Conservation (phyloP, 2,329 filamentous ascomycete species). For the Dactylellina parvicollis region DNA sequence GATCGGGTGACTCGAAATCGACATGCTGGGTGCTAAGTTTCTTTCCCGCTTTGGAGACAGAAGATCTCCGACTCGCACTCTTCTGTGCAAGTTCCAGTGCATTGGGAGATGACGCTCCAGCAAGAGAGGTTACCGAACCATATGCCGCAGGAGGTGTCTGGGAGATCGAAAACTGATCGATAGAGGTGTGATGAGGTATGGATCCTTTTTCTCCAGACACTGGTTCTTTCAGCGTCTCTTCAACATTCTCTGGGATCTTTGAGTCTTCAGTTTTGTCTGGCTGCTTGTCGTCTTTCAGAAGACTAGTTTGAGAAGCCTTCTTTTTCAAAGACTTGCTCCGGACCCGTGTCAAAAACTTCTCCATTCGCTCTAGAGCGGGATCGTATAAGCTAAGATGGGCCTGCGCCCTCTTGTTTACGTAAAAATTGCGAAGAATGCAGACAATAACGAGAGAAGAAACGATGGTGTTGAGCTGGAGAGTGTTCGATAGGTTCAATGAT, state of each 20-base stretch:
- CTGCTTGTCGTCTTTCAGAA: constrained; percentile 1
- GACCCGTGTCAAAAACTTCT: constrained; percentile 25
- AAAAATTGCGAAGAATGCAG: constrained; percentile 37
- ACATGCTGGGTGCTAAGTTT: constrained; percentile 35
- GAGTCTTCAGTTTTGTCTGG: background rate
- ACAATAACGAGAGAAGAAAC: constrained; percentile 33
- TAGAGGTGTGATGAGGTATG: constrained; percentile 1
- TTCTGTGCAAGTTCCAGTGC: background rate
- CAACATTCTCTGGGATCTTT: background rate
- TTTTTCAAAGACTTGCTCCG: constrained; percentile 21
- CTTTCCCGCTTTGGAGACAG: constrained; percentile 23
- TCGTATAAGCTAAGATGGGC: background rate
- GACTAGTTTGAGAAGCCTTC: constrained; percentile 7
- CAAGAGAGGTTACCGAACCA: constrained; percentile 21
- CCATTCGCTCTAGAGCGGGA: constrained; percentile 25
- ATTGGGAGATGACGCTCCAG: constrained; percentile 1
- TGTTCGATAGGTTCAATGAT: constrained; percentile 2
- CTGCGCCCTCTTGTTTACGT: background rate
- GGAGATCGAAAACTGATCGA: constrained; percentile 38
- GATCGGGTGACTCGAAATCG: constrained; percentile 37
- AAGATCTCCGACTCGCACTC: constrained; percentile 23
- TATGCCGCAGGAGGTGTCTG: constrained; percentile 30
- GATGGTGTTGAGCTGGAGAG: constrained; percentile 6
- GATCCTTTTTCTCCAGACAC: background rate
- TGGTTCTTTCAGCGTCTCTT: background rate